Evolutionary conservation across 169 alveolate genomes (phyloP).

Genomic region (Perkinsus olseni): DNA sequence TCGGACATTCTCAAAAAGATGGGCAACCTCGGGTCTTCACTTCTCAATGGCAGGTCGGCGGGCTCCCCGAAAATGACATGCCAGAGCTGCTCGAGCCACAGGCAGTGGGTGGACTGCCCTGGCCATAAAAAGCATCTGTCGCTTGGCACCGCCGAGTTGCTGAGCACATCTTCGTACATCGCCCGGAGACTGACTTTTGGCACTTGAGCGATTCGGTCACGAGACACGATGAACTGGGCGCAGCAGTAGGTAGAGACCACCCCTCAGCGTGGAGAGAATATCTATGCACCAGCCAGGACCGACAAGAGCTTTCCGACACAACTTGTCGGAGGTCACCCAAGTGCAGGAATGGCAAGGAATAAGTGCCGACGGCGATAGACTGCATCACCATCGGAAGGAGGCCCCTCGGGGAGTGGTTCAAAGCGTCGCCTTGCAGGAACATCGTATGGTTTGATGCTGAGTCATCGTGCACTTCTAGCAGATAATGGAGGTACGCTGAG

Average conservation of each 20-base stretch:
- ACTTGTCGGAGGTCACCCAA: not conserved
- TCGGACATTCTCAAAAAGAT: not conserved
- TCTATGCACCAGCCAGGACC: not conserved
- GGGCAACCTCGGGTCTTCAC: slow-evolving; percentile 1
- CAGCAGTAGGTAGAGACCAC: slow-evolving; percentile 4
- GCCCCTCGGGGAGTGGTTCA: not conserved
- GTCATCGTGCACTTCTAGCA: not conserved
- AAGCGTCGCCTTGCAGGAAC: slow-evolving; percentile 1
- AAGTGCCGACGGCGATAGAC: not conserved
- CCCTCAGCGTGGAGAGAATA: not conserved
- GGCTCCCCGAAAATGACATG: slow-evolving; percentile 4
- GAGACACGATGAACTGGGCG: slow-evolving; percentile 5
- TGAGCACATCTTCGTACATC: not conserved
- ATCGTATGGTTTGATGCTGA: not conserved
- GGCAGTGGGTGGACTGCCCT: not conserved
- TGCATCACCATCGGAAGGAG: not conserved
- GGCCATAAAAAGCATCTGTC: not conserved
- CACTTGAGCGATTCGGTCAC: not conserved
- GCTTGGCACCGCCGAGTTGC: not conserved
- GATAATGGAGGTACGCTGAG: not conserved
- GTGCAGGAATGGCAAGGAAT: not conserved
- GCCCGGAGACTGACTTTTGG: not conserved
- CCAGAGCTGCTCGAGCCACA: slow-evolving; percentile 3
- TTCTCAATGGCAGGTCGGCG: slow-evolving; percentile 3
- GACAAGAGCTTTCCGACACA: not conserved